These are phyloP conservation scores for Hirsutella thompsonii DNA, from an alignment of 2,329 filamentous ascomycete genomes.

Conservation along the genomic window DNA sequence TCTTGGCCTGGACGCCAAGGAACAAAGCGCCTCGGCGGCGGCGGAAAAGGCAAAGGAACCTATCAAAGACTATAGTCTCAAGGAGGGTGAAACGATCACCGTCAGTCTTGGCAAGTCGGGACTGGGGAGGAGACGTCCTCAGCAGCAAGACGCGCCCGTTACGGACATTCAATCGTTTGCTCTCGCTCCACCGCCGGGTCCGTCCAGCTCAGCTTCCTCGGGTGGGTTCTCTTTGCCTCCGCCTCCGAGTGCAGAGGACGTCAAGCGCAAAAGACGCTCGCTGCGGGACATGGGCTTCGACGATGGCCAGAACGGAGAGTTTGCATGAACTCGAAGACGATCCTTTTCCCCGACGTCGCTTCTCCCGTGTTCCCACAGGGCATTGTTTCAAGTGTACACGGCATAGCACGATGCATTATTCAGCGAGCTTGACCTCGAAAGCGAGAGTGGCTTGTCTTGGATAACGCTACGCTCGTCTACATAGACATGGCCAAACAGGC, in stretches of 20 bases:
- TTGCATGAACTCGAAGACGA: slow-evolving; percentile 33
- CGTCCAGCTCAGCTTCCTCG: slow-evolving; percentile 16
- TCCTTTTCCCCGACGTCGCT: background rate
- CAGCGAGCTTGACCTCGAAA: no score
- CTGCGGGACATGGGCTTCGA: slow-evolving; percentile 66
- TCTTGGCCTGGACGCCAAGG: slow-evolving; percentile 41
- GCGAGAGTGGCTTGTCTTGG: no score
- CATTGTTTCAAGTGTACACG: no score
- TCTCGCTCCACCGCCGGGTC: slow-evolving; percentile 54
- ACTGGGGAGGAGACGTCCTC: slow-evolving; percentile 34
- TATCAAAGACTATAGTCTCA: slow-evolving; percentile 63
- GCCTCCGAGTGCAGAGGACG: slow-evolving; percentile 48
- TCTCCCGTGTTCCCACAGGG: background rate
- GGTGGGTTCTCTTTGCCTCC: slow-evolving; percentile 45
- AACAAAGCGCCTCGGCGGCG: slow-evolving; percentile 7
- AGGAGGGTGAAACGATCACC: slow-evolving; percentile 81
- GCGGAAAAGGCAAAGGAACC: slow-evolving; percentile 22
- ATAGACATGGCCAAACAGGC: no score
- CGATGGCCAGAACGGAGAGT: slow-evolving; percentile 81
- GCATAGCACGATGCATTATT: no score
- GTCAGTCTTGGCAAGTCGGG: slow-evolving; percentile 54
- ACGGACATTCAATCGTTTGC: slow-evolving; percentile 46
- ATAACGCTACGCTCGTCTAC: no score
- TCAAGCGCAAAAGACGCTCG: slow-evolving; percentile 45
- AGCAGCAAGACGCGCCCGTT: slow-evolving; percentile 7